Base-by-base conservation (phyloP, 2,329 filamentous ascomycete genomes). In the Colletotrichum viniferum region DNA sequence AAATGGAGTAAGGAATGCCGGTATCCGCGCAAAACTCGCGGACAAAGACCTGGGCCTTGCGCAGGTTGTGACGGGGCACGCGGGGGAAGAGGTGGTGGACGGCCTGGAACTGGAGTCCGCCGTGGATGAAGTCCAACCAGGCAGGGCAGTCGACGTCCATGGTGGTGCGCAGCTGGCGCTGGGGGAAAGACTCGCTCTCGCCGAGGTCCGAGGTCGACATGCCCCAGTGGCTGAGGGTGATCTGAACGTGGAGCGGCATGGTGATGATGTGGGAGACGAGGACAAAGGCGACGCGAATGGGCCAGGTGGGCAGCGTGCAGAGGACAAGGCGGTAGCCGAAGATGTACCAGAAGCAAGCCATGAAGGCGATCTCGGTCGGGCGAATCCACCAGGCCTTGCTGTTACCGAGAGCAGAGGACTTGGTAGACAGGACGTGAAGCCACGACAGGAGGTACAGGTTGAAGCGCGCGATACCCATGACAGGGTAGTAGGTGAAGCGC, bases 101-200 rank as follows among this genome's bases (percentile, higher is more conserved):
- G 8, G 90, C 92, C 83, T 94, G 93, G 84, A 94, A 95, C 83
- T 94, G 93, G 32, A 95, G 86, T 2, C 93, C 93, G 64, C 93
- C 93, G 81, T 95, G 93, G 80, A 94, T 87, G 78, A 92, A 94
- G 81, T 95, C 93, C 30, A 95, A 85, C 93, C 93, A 95, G 28
- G 87, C 85, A 0, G 93, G 93, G 82, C 93, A 94, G 79, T 94
- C 92, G 63, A 95, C 90, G 79, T 95, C 93, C 92, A 94, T 94
- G 30, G 92, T 94, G 4, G 93, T 94, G 60, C 93, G 88, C 48
- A 94, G 85, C 87, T 93, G 92, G 79, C 91, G 91, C 84, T 94
- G 92, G 0, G 92, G 87, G 80, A 94, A 94, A 1, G 91, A 93
- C 81, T 94, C 93, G 70, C 87, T 85, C 62, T 90, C 88, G 74